A percentile compares a stretch with the other conserved stretches of the same genome.
Conservation (phyloP, 345 rosid genomes). For the Acer campestre region DNA sequence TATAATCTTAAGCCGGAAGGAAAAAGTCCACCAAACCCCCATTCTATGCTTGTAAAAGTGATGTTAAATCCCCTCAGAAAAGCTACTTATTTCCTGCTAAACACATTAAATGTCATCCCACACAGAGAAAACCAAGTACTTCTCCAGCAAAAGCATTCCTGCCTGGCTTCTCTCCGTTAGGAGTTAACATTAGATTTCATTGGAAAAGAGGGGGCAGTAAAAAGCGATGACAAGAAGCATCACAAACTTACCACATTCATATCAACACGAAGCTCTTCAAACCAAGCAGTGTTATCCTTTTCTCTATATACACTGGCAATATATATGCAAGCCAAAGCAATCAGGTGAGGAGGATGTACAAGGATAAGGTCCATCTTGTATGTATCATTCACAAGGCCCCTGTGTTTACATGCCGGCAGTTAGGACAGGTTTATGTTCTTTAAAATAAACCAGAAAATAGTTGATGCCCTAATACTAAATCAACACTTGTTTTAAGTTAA, state of each 20-base stretch:
- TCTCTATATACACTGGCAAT: constrained; percentile 78
- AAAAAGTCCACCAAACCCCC: too few relatives aligned
- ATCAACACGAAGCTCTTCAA: constrained; percentile 96
- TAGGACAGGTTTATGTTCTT: constrained; percentile 3
- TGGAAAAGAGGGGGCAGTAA: background rate
- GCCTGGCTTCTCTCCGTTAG: background rate
- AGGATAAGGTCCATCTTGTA: constrained; percentile 97
- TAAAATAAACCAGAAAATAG: background rate
- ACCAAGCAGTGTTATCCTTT: constrained; percentile 85
- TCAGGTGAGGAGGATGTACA: constrained; percentile 80
- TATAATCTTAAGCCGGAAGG: too few relatives aligned
- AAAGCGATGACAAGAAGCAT: background rate
- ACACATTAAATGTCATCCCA: too few relatives aligned
- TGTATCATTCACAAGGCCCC: constrained; percentile 97
- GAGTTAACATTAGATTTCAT: background rate
- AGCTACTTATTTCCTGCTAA: background rate
- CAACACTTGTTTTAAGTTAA: too few relatives aligned
- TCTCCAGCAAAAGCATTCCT: background rate
- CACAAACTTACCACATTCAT: constrained; percentile 79
- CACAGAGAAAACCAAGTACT: background rate
- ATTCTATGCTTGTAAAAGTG: too few relatives aligned
- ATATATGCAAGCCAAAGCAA: constrained; percentile 92
- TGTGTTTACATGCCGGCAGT: constrained; percentile 29
- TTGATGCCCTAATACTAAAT: too few relatives aligned
- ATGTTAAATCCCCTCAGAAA: too few relatives aligned